These are phyloP conservation scores for Exophiala sp. DNA, from an alignment of 2,329 filamentous ascomycete species.

Conservation along the genomic window DNA sequence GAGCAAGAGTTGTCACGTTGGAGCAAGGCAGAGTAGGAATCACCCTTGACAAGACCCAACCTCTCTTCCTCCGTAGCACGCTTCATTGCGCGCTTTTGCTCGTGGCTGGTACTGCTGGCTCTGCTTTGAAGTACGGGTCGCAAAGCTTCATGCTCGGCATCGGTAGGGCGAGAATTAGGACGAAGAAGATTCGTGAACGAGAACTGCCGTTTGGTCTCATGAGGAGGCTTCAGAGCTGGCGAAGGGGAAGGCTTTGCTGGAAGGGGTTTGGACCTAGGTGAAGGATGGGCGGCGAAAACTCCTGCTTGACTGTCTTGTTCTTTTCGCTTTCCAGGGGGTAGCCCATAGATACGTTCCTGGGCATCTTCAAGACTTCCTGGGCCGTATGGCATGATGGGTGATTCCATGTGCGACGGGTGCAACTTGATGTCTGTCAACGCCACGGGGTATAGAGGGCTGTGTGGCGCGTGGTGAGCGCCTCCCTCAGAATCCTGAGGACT, in stretches of 20 bases:
- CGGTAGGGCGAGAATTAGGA: slow-evolving; percentile 37
- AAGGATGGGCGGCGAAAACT: slow-evolving; percentile 8
- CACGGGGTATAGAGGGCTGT: slow-evolving; percentile 56
- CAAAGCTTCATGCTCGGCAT: slow-evolving; percentile 18
- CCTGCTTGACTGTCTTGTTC: slow-evolving; percentile 36
- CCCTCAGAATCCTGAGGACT: slow-evolving; percentile 33
- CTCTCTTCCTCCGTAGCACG: slow-evolving; percentile 73
- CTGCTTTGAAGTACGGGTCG: slow-evolving; percentile 25
- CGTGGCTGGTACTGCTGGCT: slow-evolving; percentile 26
- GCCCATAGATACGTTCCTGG: slow-evolving; percentile 47
- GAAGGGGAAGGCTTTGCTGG: slow-evolving; percentile 23
- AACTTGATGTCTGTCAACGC: slow-evolving; percentile 58
- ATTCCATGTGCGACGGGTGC: slow-evolving; percentile 45
- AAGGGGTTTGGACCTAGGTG: slow-evolving; percentile 27
- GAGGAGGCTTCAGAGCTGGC: slow-evolving; percentile 17
- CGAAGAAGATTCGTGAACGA: slow-evolving; percentile 84
- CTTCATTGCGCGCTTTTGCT: slow-evolving; percentile 35
- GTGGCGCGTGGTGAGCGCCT: slow-evolving; percentile 37
- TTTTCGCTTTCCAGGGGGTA: slow-evolving; percentile 40
- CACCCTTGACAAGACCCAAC: slow-evolving; percentile 74
- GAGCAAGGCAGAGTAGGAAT: slow-evolving; percentile 39
- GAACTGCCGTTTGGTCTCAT: slow-evolving; percentile 66
- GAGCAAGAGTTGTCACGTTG: slow-evolving; percentile 20
- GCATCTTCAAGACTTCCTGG: slow-evolving; percentile 31
- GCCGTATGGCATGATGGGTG: slow-evolving; percentile 28